These are phyloP conservation scores for Septoria petroselini DNA, from an alignment of 2,329 filamentous ascomycete genomes.

Conservation along the genomic window DNA sequence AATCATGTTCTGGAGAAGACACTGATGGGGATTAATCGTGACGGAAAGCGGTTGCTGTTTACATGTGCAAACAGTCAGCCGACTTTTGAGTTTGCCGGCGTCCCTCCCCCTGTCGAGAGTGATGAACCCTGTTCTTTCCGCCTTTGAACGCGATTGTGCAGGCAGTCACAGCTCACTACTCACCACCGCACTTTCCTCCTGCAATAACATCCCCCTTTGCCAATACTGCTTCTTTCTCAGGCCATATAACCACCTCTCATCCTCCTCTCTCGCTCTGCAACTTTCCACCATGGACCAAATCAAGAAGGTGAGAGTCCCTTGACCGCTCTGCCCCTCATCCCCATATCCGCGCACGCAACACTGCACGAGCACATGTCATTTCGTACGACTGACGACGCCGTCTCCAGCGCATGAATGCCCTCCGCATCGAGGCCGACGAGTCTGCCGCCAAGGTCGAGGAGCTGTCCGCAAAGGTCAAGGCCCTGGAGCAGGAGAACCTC, in stretches of 20 bases:
- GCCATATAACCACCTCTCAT: slow-evolving; percentile 6
- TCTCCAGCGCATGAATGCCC: slow-evolving; percentile 82
- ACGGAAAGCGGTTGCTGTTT: not conserved
- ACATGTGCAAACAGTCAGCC: not conserved
- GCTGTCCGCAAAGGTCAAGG: slow-evolving; percentile 81
- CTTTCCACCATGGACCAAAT: slow-evolving; percentile 42
- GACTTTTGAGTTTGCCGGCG: not conserved
- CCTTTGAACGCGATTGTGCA: not conserved
- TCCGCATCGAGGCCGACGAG: slow-evolving; percentile 91
- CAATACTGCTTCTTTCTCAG: not conserved
- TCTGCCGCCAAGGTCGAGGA: slow-evolving; percentile 79
- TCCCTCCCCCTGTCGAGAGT: not conserved
- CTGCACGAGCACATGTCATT: slow-evolving; percentile 12
- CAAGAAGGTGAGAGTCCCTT: slow-evolving; percentile 40
- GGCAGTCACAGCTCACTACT: not conserved
- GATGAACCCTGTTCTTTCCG: no score
- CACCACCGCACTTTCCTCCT: not conserved
- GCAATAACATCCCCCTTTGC: not conserved
- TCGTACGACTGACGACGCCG: slow-evolving; percentile 25
- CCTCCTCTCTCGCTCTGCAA: not conserved
- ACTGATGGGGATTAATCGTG: no score
- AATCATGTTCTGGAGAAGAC: slow-evolving; percentile 1
- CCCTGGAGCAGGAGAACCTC: slow-evolving; percentile 89
- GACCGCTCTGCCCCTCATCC: slow-evolving; percentile 29
- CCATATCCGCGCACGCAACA: not conserved